A percentile compares a stretch with the other conserved stretches of the same genome.
Evolutionary conservation across 164 flowering plant species (phyloP).

Genomic region (Annona squamosa): DNA sequence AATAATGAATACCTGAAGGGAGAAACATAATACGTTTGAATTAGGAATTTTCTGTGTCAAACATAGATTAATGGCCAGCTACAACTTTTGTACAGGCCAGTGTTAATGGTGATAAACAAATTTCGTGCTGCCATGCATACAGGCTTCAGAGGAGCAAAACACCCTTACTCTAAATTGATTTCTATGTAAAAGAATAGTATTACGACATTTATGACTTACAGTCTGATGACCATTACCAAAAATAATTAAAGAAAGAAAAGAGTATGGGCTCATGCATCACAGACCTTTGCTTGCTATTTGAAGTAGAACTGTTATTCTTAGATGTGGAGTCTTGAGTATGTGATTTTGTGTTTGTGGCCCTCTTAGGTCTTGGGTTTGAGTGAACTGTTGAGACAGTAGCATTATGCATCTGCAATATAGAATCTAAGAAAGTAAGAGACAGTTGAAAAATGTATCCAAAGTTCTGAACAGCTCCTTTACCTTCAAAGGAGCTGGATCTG

Average conservation of each 20-base stretch:
- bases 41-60: not conserved
- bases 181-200: not conserved
- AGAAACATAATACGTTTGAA: not conserved
- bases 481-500: conserved; percentile 30
- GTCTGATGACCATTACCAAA: not conserved
- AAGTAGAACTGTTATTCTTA: conserved; percentile 46
- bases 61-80: not conserved
- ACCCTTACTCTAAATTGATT: too few relatives aligned
- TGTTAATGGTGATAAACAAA: not conserved
- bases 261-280: not conserved
- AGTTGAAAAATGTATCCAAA: conserved; percentile 1
- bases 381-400: conserved; percentile 25
- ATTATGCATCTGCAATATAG: conserved; percentile 27
- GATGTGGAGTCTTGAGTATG: conserved; percentile 11
- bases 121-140: not conserved
- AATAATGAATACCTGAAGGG: not conserved
- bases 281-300: conserved; percentile 58
- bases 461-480: conserved; percentile 20
- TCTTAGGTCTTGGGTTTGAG: conserved; percentile 49
- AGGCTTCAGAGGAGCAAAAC: too few relatives aligned
- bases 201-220: not conserved
- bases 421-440: conserved; percentile 6
- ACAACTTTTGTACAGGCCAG: not conserved
- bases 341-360: conserved; percentile 14
- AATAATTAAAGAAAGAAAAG: not conserved